Percentiles rank a stretch among this genome's conserved stretches.
Evolutionary conservation across 164 flowering plant species (phyloP).

Genomic region (Cinnamomum micranthum): DNA sequence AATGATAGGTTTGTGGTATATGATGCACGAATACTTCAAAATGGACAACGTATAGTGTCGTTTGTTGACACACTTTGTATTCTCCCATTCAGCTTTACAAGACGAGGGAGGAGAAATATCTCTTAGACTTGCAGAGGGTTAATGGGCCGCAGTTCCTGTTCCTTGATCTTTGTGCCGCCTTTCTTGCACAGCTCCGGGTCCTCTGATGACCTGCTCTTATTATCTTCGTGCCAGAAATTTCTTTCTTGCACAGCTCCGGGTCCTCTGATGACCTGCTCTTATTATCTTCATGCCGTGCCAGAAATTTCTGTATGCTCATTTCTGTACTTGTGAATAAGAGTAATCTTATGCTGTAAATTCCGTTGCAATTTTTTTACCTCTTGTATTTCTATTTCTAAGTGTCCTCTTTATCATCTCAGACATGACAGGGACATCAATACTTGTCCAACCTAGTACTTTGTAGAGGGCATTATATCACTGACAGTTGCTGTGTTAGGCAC

Average conservation of each 20-base stretch:
- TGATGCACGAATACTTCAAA: no score
- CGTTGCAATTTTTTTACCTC: no score
- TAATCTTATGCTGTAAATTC: no score
- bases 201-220: conserved; percentile 9
- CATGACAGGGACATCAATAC: no score
- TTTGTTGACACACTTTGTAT: conserved; percentile 1
- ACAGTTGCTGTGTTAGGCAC: no score
- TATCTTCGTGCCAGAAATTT: neutral
- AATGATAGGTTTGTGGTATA: no score
- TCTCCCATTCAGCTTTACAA: conserved; percentile 21
- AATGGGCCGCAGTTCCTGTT: conserved; percentile 23
- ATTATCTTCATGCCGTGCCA: neutral
- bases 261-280: conserved; percentile 12
- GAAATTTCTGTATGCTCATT: neutral
- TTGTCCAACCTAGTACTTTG: no score
- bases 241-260: conserved; percentile 23
- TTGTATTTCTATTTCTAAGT: no score
- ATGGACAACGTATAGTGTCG: no score
- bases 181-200: conserved; percentile 26
- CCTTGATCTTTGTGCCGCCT: conserved; percentile 29
- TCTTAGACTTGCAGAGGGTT: conserved; percentile 27
- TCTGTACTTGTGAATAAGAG: neutral
- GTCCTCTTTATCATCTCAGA: no score
- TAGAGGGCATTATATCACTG: no score
- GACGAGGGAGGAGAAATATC: conserved; percentile 28